Conservation (phyloP, 306 rosid species). For the Chamaecrista fasciculata region DNA sequence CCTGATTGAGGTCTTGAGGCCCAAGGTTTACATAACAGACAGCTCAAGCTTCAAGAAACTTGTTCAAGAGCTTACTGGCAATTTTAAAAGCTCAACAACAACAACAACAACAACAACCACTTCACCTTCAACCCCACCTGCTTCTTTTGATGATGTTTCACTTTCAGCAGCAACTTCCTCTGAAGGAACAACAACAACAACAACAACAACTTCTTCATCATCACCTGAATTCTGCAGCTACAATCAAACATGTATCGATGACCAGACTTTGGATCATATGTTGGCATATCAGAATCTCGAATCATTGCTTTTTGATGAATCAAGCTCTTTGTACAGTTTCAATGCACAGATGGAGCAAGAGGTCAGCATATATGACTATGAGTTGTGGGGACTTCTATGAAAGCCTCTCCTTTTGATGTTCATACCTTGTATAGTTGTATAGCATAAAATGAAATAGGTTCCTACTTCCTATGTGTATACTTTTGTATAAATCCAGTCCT, state of each 20-base stretch:
- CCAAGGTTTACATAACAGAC: slow-evolving; percentile 49
- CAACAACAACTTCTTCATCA: slow-evolving; percentile 24
- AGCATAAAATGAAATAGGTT: slow-evolving; percentile 12
- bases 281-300: slow-evolving; percentile 37
- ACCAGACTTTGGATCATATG: background rate
- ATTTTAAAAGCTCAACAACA: slow-evolving; percentile 30
- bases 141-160: slow-evolving; percentile 26
- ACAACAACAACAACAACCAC: no score
- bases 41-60: slow-evolving; percentile 47
- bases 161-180: slow-evolving; percentile 22
- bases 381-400: slow-evolving; percentile 40
- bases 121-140: slow-evolving; percentile 13
- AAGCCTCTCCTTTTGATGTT: background rate
- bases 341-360: slow-evolving; percentile 36
- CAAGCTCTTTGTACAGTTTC: slow-evolving; percentile 21
- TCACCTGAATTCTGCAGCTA: slow-evolving; percentile 32
- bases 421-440: slow-evolving; percentile 3
- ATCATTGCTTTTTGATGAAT: slow-evolving; percentile 39
- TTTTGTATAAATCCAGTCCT: slow-evolving; percentile 14
- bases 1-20: slow-evolving; percentile 45
- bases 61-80: slow-evolving; percentile 56
- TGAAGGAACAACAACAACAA: slow-evolving; percentile 32
- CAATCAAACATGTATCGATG: slow-evolving; percentile 33
- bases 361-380: slow-evolving; percentile 48
- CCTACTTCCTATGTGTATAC: slow-evolving; percentile 13